Evolutionary conservation across 2,329 filamentous ascomycete genomes (phyloP), one percentile per base, ranked within the genome.

Genomic region (Trichoderma sp.): DNA sequence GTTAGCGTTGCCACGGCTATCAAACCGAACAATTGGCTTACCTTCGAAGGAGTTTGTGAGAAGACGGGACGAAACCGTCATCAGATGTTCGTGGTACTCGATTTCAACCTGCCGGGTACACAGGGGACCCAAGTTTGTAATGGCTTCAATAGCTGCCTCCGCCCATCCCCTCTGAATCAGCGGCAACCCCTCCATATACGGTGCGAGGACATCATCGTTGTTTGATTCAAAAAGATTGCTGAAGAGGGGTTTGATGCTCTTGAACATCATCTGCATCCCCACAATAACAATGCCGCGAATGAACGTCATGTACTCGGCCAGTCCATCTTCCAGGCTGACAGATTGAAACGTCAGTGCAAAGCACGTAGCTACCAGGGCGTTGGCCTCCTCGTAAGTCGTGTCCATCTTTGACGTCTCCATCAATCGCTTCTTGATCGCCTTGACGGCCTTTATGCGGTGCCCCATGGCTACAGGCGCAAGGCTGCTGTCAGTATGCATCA

Each of bases 401-500:
- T 74, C 76, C 5, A 74, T 71, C 70, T 77, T 76, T 21, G 82
- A 71, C 4, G 77, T 75, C 54, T 80, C 77, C 12, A 77, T 73
- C 2, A 89, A 75, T 0, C 82, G 79, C 68, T 81, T 81, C 73
- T 88, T 87, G 69, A 88, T 84, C 6, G 85, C 82, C 66, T 82
- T 82, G 70, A 90, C 85, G 6, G 89, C 88, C 66, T 88, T 85
- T 60, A 89, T 77, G 21, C 88, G 85, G 73, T 91, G 88, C 43
- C 79, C 78, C 77, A 90, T 85, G 48, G 88, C 88, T 34, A 83
- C 81, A 15, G 82, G 78, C 15, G 82, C 74, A 19, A 90, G 81
- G 66, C 80, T 80, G 1, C 80, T 73, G 65, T 84, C 85, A 0
- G 78, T 74, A 4, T 77, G 76, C 69, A 83, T 81, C 5, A 91